Evolutionary conservation across 768 basidiomycete genomes (phyloP).

Genomic region (Dacryopinax spathularia): DNA sequence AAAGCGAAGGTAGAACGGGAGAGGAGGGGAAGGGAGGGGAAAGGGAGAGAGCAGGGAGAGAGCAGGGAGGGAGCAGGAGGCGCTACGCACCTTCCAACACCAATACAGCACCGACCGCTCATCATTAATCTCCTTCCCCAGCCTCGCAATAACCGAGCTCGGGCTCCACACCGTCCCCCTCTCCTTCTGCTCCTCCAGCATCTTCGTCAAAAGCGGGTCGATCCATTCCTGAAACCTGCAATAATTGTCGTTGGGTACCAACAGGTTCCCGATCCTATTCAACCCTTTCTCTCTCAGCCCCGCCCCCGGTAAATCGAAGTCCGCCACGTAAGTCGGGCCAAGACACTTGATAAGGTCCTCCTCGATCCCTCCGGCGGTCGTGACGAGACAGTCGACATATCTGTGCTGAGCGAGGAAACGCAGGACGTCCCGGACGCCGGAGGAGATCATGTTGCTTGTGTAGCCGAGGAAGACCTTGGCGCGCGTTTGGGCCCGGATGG

Average conservation of each 20-base stretch:
- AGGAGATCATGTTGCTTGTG: conserved; percentile 97
- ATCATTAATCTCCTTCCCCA: conserved; percentile 96
- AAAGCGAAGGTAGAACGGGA: not conserved
- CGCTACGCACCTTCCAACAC: conserved; percentile 80
- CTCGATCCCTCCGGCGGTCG: conserved; percentile 95
- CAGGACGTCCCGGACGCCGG: conserved; percentile 86
- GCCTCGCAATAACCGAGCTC: conserved; percentile 76
- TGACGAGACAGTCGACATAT: conserved; percentile 79
- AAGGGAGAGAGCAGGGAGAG: conserved; percentile 5
- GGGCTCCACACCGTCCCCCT: conserved; percentile 71
- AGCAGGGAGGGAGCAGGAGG: conserved; percentile 19
- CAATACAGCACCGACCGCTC: conserved; percentile 98
- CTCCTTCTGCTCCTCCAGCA: conserved; percentile 77
- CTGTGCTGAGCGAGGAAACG: conserved; percentile 85
- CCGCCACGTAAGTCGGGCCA: conserved; percentile 88
- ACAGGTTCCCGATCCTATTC: conserved; percentile 91
- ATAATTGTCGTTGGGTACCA: conserved; percentile 97
- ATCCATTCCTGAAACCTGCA: conserved; percentile 99
- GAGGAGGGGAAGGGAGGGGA: not conserved
- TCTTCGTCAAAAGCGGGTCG: conserved; percentile 76
- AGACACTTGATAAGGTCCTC: conserved; percentile 99
- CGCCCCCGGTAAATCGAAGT: conserved; percentile 84
- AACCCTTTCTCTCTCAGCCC: conserved; percentile 76
- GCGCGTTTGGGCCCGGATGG: conserved; percentile 52
- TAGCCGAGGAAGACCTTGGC: conserved; percentile 92